Evolutionary conservation across 2,329 filamentous ascomycete genomes (phyloP), one percentile per base, ranked within the genome.

Genomic region (Alternaria consortialis): DNA sequence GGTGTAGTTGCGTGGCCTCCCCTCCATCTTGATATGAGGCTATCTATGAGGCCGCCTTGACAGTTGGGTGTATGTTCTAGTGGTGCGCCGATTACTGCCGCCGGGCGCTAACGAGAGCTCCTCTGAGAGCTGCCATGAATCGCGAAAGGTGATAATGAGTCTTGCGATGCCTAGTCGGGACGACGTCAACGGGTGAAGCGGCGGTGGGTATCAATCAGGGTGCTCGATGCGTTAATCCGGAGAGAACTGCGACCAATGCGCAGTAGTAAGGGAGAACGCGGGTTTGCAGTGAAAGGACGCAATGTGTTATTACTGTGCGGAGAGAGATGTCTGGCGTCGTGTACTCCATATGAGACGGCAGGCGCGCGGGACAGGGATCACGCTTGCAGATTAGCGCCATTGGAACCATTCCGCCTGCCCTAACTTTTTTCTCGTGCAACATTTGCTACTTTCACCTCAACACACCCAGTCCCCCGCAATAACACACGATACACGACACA

Each of bases 1-100:
- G 63, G 69, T 69, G 61, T 71, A 73, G 65, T 73, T 74, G 64
- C 73, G 74, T 66, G 66, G 68, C 46, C 75, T 66, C 40, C 72
- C 74, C 57, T 79, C 77, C 77, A 79, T 79, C 42, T 46, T 65
- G 54, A 23, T 40, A 13, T 25, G 43, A 51, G 29, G 39, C 39
- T 56, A 23, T 36, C 34, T 27, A 32, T 7, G 23, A 29, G 34
- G 8, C 9, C 36, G 29, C 11, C 15, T 4, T 25, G 34, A 40
- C 20, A 27, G 46, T 25, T 43, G 17, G 9, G n/a, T 25, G 48
- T 13, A 20, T 32, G 23, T 5, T 42, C 43, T 11, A 5, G 48
- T 32, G 44, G 37, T 56, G 39, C 56, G 46, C 53, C 51, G n/a
- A 39, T 39, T 43, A 57, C 53, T 59, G 51, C 60, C 60, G 60